Evolutionary conservation across 1,284 basidiomycete species (phyloP), one percentile per base, ranked within the genome.

Genomic region (Apiotrichum siamense): DNA sequence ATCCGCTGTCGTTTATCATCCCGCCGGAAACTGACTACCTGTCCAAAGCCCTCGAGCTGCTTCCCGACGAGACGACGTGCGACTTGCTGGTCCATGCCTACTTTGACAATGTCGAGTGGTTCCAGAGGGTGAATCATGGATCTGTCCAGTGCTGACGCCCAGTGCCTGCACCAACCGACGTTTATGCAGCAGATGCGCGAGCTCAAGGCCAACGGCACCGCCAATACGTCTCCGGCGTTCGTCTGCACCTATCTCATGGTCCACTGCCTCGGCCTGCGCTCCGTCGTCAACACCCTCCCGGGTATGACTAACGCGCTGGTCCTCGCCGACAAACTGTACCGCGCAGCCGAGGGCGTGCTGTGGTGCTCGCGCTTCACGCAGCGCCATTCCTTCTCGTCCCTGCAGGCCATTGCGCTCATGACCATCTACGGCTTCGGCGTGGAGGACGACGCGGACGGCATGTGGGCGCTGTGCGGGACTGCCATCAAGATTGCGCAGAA

Each of bases 401-500:
- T 59, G 1, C 57, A 59, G 44, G 57, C 57, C 26, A 59, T 59
- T 18, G 46, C 48, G 3, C 50, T 59, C 12, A 55, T 59, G 50
- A 50, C 54, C 1, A 35, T 55, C 7, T 59, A 59, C 21, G 57
- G 57, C 1, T 59, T 43, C 15, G 57, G 48, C 2, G 36, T 50
- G 31, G 54, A 55, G 31, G 53, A 53, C 31, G 49, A 54, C 1
- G 50, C 54, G 1, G 57, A 59, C 24, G 48, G 50, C 11, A 55
- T 48, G 6, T 59, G 57, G 57, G 50, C 57, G 1, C 46, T 59
- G 17, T 45, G 32, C 25, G 58, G 58, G 11, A 26, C 54, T 1
- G 60, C 60, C 9, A 49, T 62, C 49, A 62, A 62, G 50, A 57
- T 62, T 21, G 60, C 51, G 0, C 60, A 62, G 38, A 62, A 58